Evolutionary conservation across 257 asterid species (phyloP).

Genomic region (Solanum neorickii): DNA sequence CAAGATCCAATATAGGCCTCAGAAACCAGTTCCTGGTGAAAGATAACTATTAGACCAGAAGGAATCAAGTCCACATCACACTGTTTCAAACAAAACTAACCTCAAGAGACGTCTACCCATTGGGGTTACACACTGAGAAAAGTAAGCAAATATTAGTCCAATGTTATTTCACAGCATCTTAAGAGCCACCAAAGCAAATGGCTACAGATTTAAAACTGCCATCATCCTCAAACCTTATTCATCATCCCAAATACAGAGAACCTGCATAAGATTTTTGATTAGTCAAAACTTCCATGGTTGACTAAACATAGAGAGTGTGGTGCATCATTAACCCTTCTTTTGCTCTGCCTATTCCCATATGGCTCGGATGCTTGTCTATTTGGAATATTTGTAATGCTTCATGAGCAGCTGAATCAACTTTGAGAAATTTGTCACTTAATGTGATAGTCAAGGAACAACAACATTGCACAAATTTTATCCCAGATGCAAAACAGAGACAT

Average conservation of each 20-base stretch:
- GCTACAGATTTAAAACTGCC: conserved; percentile 2
- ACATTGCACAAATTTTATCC: background rate
- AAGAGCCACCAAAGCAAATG: conserved; percentile 9
- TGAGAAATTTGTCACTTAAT: conserved; percentile 71
- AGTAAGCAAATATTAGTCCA: conserved; percentile 16
- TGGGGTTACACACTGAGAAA: conserved; percentile 90
- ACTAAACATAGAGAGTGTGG: background rate
- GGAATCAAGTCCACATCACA: conserved; percentile 6
- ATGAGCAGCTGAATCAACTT: conserved; percentile 84
- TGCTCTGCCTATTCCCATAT: conserved; percentile 99
- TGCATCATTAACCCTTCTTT: conserved; percentile 77
- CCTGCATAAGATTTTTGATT: conserved; percentile 37
- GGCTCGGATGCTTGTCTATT: conserved; percentile 95
- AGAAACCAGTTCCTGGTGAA: conserved; percentile 84
- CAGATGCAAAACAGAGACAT: background rate
- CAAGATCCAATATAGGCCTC: conserved; percentile 88
- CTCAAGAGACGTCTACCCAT: conserved; percentile 91
- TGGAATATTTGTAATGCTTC: conserved; percentile 97
- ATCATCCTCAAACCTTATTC: conserved; percentile 66
- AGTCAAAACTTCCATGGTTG: conserved; percentile 9
- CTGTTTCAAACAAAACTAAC: conserved; percentile 23
- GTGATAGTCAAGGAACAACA: conserved; percentile 41
- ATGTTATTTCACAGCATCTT: background rate
- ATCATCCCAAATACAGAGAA: conserved; percentile 95
- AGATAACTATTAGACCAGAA: conserved; percentile 16